These are phyloP conservation scores for Phyllosticta capitalensis DNA, from an alignment of 2,329 filamentous ascomycete genomes.

Conservation along the genomic window DNA sequence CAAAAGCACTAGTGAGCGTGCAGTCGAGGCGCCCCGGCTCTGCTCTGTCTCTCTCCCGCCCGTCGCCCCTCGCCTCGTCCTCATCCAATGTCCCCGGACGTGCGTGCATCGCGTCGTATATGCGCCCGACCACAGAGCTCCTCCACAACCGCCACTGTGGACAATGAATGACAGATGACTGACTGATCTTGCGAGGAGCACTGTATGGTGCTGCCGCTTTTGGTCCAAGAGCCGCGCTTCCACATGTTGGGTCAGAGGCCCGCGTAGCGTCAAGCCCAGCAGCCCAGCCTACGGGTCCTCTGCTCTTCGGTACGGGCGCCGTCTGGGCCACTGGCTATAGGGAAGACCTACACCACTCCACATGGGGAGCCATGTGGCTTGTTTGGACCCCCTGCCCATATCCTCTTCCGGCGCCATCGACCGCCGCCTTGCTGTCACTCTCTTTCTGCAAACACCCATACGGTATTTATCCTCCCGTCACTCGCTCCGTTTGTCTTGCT, in stretches of 20 bases:
- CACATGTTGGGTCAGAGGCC: too few relatives aligned
- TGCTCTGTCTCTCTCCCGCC: neutral
- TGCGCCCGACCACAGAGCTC: neutral
- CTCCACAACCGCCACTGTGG: neutral
- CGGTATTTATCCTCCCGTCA: neutral
- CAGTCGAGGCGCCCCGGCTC: neutral
- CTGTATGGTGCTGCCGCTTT: neutral
- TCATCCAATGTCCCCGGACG: neutral
- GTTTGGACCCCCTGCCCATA: neutral
- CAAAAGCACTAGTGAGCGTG: neutral
- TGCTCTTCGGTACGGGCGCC: neutral
- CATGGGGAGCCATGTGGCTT: neutral
- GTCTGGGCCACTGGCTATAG: neutral
- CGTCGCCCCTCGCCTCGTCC: too few relatives aligned
- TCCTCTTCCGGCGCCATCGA: neutral
- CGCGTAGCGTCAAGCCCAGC: neutral
- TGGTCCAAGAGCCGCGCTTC: neutral
- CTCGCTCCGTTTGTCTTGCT: neutral
- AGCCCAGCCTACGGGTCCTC: neutral
- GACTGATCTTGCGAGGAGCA: neutral
- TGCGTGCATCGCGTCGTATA: neutral
- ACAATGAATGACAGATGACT: neutral
- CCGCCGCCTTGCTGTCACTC: neutral
- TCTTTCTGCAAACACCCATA: neutral
- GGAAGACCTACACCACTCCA: neutral